Evolutionary conservation across 306 rosid species (phyloP).

Genomic region (Quercus mongolica): DNA sequence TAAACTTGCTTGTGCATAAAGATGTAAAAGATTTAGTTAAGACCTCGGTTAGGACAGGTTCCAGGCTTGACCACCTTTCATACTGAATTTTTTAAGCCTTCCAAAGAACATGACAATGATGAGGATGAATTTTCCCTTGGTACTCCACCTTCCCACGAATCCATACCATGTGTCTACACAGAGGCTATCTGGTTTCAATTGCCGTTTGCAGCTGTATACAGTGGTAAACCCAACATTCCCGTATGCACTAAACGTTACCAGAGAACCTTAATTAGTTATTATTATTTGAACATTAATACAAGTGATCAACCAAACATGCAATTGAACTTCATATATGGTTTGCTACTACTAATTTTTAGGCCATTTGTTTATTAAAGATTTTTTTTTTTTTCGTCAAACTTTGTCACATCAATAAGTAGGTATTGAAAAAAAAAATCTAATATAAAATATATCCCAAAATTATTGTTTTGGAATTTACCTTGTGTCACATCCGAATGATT

Average conservation of each 20-base stretch:
- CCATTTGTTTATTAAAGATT: too few relatives aligned
- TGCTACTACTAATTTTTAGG: too few relatives aligned
- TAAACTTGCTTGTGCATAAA: too few relatives aligned
- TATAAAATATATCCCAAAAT: too few relatives aligned
- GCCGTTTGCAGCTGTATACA: slow-evolving; percentile 59
- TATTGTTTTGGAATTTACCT: too few relatives aligned
- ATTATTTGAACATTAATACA: too few relatives aligned
- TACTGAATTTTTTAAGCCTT: slow-evolving; percentile 58
- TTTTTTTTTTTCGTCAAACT: too few relatives aligned
- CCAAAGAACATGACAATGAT: slow-evolving; percentile 69
- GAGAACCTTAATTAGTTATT: not conserved
- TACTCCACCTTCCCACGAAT: slow-evolving; percentile 55
- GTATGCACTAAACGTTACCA: slow-evolving; percentile 52
- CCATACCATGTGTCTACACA: slow-evolving; percentile 55
- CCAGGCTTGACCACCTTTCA: slow-evolving; percentile 52
- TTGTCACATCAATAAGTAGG: too few relatives aligned
- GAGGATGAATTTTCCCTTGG: slow-evolving; percentile 43
- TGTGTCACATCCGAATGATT: too few relatives aligned
- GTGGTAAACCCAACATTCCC: slow-evolving; percentile 74
- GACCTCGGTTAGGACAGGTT: slow-evolving; percentile 19
- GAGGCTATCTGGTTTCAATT: slow-evolving; percentile 12
- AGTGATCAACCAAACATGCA: too few relatives aligned
- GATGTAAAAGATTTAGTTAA: not conserved
- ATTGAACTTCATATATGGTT: too few relatives aligned
- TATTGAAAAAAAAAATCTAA: too few relatives aligned